These are phyloP conservation scores for Gastrodia elata DNA, from an alignment of 106 monocot species.

Conservation along the genomic window DNA sequence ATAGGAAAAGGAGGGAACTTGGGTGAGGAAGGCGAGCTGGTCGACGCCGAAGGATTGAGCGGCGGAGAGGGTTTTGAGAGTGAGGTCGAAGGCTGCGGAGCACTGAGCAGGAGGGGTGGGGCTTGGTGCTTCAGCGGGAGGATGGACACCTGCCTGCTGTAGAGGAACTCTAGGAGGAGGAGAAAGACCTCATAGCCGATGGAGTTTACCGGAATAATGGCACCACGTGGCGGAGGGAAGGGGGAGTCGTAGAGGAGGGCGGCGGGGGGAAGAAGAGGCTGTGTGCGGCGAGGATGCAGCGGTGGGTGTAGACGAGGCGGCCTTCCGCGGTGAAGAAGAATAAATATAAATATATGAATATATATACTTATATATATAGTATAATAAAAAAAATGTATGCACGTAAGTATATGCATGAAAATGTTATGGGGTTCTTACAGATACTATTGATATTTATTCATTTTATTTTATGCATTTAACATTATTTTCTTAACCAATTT, in stretches of 20 bases:
- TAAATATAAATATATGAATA: too few relatives aligned
- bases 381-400: too few relatives aligned
- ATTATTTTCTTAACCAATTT: too few relatives aligned
- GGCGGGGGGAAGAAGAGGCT: slow-evolving; percentile 52
- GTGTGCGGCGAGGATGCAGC: slow-evolving; percentile 81
- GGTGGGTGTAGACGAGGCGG: slow-evolving; percentile 74
- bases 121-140: slow-evolving; percentile 82
- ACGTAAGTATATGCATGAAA: too few relatives aligned
- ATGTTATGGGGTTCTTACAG: too few relatives aligned
- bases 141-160: slow-evolving; percentile 75
- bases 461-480: too few relatives aligned
- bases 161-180: slow-evolving; percentile 61
- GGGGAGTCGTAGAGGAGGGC: slow-evolving; percentile 6
- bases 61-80: slow-evolving; percentile 77
- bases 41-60: slow-evolving; percentile 85
- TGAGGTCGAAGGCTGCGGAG: slow-evolving; percentile 82
- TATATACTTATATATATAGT: too few relatives aligned
- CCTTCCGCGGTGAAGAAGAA: slow-evolving; percentile 86
- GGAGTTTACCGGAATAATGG: slow-evolving; percentile 69
- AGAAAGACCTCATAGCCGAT: slow-evolving; percentile 71
- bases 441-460: too few relatives aligned
- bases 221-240: slow-evolving; percentile 7
- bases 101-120: slow-evolving; percentile 66
- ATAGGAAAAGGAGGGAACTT: too few relatives aligned
- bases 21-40: slow-evolving; percentile 66